Evolutionary conservation across 2,329 filamentous ascomycete species (phyloP), one percentile per base, ranked within the genome.

Genomic region (Curvularia eragrostidis): DNA sequence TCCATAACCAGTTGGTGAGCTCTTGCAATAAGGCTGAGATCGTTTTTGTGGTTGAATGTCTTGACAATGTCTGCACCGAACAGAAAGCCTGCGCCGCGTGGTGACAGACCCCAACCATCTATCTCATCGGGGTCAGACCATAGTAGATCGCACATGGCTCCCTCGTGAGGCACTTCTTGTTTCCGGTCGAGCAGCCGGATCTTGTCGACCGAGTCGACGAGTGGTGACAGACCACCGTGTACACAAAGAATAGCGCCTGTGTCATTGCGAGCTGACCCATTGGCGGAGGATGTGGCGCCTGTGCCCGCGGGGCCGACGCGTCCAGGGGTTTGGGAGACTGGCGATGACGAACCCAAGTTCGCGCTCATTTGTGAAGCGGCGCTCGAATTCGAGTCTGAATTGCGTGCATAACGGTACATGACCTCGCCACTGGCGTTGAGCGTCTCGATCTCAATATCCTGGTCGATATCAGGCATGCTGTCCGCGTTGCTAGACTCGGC

Each of bases 71-170:
- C 93, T 3, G 91, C 89, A 50, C 95, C 95, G 66, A 99, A 99
- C 12, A 98, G 83, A 80, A 97, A 99, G 0, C 95, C 95, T 0
- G 95, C 95, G 9, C 95, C 95, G 36, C 94, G 91, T 0, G 95
- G 95, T 1, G 91, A 96, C 5, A 98, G 81, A 10, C 93, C 94
- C 95, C 95, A 99, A 58, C 93, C 94, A 73, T 97, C 93, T 62
- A 97, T 97, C 69, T 99, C 95, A 76, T 99, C 95, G 0, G 95
- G 95, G 72, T 99, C 95, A 0, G 93, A 97, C 95, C 95, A 99
- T 2, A 99, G 85, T 0, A 99, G 84, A 77, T 99, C 95, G 78
- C 95, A 99, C 95, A 99, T 99, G 73, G 95, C 93, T 54, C 95
- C 95, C 80, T 99, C 95, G 74, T 99, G 95, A 0, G 95, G 95